These are phyloP conservation scores for Aspergillus tanneri DNA, from an alignment of 2,329 filamentous ascomycete species.

Conservation along the genomic window DNA sequence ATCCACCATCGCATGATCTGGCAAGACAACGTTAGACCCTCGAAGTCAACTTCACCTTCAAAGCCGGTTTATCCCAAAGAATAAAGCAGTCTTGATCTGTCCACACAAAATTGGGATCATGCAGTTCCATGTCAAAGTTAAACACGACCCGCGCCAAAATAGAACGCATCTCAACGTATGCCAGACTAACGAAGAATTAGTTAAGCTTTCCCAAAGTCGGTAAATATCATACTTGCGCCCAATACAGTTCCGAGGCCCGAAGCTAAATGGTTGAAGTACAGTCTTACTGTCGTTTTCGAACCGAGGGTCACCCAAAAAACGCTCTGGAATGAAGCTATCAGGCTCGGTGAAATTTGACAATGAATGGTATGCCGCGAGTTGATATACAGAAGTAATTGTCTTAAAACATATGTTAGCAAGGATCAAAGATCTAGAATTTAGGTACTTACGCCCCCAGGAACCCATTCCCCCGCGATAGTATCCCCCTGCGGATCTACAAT, in stretches of 20 bases:
- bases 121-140: conserved; percentile 50
- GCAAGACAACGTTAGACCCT: too few relatives aligned
- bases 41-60: neutral
- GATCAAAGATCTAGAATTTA: neutral
- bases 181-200: conserved; percentile 38
- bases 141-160: conserved; percentile 51
- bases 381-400: conserved; percentile 47
- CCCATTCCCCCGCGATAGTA: conserved; percentile 20
- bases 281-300: conserved; percentile 47
- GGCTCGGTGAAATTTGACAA: conserved; percentile 48
- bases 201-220: neutral
- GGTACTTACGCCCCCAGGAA: conserved; percentile 22
- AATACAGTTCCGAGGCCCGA: conserved; percentile 53
- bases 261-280: conserved; percentile 50
- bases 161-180: conserved; percentile 53
- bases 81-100: conserved; percentile 41
- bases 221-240: conserved; percentile 47
- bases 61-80: conserved; percentile 42
- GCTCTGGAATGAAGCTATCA: conserved; percentile 49
- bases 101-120: conserved; percentile 42
- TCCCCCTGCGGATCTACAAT: conserved; percentile 19
- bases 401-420: conserved; percentile 17
- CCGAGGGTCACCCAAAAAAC: conserved; percentile 29
- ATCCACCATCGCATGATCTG: too few relatives aligned
- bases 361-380: conserved; percentile 49